Conservation (phyloP, 2,329 filamentous ascomycete species). For the Ustilaginoidea virens region DNA sequence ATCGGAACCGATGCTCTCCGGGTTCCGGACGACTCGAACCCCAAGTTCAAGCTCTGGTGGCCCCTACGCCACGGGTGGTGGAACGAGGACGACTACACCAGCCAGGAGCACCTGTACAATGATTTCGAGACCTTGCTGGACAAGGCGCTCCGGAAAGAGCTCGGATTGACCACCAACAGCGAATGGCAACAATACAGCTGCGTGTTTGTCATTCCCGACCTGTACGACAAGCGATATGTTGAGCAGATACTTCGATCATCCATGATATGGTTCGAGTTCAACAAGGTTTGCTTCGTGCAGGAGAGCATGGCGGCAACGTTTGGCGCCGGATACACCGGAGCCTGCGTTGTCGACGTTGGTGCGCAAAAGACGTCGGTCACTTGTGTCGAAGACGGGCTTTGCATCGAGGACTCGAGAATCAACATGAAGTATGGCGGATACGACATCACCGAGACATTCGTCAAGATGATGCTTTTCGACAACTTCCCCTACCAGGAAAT, state of each 20-base stretch:
- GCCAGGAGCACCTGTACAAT: slow-evolving; percentile 64
- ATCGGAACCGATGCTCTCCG: slow-evolving; percentile 70
- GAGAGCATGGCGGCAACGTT: slow-evolving; percentile 92
- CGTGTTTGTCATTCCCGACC: slow-evolving; percentile 90
- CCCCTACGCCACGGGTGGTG: slow-evolving; percentile 75
- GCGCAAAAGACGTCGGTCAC: slow-evolving; percentile 96
- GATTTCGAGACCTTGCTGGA: slow-evolving; percentile 82
- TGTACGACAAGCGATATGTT: slow-evolving; percentile 91
- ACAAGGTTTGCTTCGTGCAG: slow-evolving; percentile 82
- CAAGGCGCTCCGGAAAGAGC: slow-evolving; percentile 70
- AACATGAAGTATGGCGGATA: slow-evolving; percentile 89
- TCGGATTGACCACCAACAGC: slow-evolving; percentile 61
- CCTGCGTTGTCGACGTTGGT: slow-evolving; percentile 90
- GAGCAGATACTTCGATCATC: slow-evolving; percentile 71
- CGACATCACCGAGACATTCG: slow-evolving; percentile 86
- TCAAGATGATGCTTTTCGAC: slow-evolving; percentile 96
- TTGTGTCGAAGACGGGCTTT: slow-evolving; percentile 92
- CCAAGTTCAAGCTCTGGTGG: slow-evolving; percentile 87
- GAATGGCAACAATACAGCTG: slow-evolving; percentile 87
- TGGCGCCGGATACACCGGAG: slow-evolving; percentile 83
- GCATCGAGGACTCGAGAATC: slow-evolving; percentile 83
- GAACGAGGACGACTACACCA: slow-evolving; percentile 79
- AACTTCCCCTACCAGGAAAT: slow-evolving; percentile 93
- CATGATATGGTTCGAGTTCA: slow-evolving; percentile 81
- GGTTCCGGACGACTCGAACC: slow-evolving; percentile 76